Conservation (phyloP, 495 filamentous ascomycete species). For the Melanomma pulvis-pyrius region DNA sequence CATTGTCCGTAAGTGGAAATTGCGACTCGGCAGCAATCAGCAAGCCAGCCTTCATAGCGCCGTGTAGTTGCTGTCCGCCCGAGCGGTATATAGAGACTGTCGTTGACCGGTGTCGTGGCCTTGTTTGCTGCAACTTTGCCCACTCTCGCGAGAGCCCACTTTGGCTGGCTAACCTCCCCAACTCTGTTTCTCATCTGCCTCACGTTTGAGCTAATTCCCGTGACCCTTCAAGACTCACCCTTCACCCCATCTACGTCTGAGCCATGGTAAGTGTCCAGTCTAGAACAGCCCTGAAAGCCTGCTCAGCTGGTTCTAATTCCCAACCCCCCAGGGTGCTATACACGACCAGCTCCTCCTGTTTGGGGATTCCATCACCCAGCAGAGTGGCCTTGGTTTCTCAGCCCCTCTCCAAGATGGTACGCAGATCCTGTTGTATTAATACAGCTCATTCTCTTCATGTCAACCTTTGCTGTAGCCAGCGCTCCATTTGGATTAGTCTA, state of each 20-base stretch:
- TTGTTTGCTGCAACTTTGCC: no score
- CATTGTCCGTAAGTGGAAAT: neutral
- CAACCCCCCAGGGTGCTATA: conserved; percentile 10
- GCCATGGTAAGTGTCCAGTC: no score
- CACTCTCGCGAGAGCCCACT: no score
- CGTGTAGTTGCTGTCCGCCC: no score
- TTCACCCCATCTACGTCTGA: no score
- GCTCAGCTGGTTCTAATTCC: neutral
- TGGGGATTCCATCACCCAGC: conserved; percentile 75
- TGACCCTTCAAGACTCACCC: neutral
- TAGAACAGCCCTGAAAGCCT: neutral
- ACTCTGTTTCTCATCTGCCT: no score
- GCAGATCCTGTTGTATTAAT: conserved; percentile 19
- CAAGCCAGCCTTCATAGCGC: no score
- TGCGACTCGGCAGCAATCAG: no score
- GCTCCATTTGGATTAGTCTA: conserved; percentile 1
- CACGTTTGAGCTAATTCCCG: no score
- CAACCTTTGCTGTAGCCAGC: neutral
- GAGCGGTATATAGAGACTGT: no score
- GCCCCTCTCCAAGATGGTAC: conserved; percentile 71
- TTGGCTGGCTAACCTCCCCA: no score
- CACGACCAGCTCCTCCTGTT: conserved; percentile 75
- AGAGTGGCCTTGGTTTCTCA: conserved; percentile 69
- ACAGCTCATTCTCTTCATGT: neutral
- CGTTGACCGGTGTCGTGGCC: no score